Evolutionary conservation across 306 rosid genomes (phyloP).

Genomic region (Calophaca sinica): DNA sequence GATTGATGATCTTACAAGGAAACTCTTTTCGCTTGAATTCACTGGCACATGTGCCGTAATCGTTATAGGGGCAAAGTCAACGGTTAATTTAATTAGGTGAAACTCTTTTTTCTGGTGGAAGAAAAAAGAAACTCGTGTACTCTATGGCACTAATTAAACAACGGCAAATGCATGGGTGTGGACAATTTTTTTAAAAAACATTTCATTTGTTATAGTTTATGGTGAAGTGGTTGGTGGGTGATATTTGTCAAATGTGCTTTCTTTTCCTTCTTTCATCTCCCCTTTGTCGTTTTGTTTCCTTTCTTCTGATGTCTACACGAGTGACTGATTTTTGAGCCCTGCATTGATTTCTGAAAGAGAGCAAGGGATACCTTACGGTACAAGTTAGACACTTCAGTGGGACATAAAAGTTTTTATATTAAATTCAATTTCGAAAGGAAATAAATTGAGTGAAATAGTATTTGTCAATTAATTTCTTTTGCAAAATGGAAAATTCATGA

Average conservation of each 20-base stretch:
- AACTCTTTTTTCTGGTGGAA: slow-evolving; percentile 13
- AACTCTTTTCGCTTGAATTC: slow-evolving; percentile 17
- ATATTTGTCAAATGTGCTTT: slow-evolving; percentile 47
- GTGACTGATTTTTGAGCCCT: slow-evolving; percentile 17
- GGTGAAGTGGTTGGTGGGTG: slow-evolving; percentile 50
- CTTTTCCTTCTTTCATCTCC: slow-evolving; percentile 24
- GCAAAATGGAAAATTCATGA: too few species aligned
- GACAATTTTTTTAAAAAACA: slow-evolving; percentile 8
- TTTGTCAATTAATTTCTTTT: too few species aligned
- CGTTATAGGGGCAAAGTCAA: slow-evolving; percentile 21
- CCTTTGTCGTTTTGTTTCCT: not conserved
- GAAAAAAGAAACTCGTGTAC: slow-evolving; percentile 28
- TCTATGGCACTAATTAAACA: slow-evolving; percentile 39
- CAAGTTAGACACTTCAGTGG: slow-evolving; percentile 49
- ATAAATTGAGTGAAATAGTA: too few species aligned
- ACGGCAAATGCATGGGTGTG: slow-evolving; percentile 14
- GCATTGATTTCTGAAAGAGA: slow-evolving; percentile 35
- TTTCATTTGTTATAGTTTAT: slow-evolving; percentile 1
- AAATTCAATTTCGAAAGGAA: slow-evolving; percentile 44
- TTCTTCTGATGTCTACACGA: not conserved
- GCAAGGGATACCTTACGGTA: slow-evolving; percentile 39
- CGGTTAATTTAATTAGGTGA: slow-evolving; percentile 43
- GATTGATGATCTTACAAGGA: not conserved
- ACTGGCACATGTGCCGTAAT: not conserved
- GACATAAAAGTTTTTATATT: slow-evolving; percentile 22